Percentiles rank a stretch among this genome's conserved stretches.
These are phyloP conservation scores for Candida taoyuanica DNA, from an alignment of 805 yeast species.

Conservation along the genomic window DNA sequence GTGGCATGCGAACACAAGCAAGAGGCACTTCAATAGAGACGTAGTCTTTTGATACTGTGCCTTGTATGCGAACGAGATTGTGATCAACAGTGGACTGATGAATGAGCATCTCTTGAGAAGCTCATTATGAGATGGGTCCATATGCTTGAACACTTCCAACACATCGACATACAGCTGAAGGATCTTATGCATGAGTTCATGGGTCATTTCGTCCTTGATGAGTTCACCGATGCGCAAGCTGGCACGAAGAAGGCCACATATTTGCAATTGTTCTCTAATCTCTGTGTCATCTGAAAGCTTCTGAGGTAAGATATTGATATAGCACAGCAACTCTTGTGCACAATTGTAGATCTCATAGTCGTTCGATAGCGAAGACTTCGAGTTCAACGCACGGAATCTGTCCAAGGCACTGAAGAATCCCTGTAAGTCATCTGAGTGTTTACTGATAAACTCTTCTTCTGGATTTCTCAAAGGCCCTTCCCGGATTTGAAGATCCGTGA, in stretches of 20 bases:
- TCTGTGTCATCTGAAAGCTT: conserved; percentile 1
- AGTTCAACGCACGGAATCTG: too few relatives aligned
- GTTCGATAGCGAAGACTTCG: too few relatives aligned
- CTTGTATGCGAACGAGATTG: conserved; percentile 22
- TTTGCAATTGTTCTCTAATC: conserved; percentile 5
- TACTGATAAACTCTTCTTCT: too few relatives aligned
- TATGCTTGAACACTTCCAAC: conserved; percentile 11
- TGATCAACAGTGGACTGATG: conserved; percentile 23
- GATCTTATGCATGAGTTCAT: conserved; percentile 13
- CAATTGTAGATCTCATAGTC: too few relatives aligned
- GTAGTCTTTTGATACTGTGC: conserved; percentile 12
- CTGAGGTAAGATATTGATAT: too few relatives aligned
- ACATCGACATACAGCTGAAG: conserved; percentile 10
- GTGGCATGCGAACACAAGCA: conserved; percentile 16
- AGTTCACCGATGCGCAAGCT: conserved; percentile 15
- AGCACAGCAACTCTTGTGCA: too few relatives aligned
- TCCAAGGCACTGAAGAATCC: too few relatives aligned
- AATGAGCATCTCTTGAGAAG: conserved; percentile 17
- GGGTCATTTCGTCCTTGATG: conserved; percentile 14
- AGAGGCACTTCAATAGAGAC: conserved; percentile 16
- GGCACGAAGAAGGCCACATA: conserved; percentile 16
- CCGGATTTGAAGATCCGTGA: too few relatives aligned
- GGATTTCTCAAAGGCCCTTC: too few relatives aligned
- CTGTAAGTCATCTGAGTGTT: too few relatives aligned
- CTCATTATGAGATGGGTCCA: conserved; percentile 1